Evolutionary conservation across 192 early-diverging fungal genomes (phyloP), one percentile per base, ranked within the genome.

Genomic region (Podochytrium sp.): DNA sequence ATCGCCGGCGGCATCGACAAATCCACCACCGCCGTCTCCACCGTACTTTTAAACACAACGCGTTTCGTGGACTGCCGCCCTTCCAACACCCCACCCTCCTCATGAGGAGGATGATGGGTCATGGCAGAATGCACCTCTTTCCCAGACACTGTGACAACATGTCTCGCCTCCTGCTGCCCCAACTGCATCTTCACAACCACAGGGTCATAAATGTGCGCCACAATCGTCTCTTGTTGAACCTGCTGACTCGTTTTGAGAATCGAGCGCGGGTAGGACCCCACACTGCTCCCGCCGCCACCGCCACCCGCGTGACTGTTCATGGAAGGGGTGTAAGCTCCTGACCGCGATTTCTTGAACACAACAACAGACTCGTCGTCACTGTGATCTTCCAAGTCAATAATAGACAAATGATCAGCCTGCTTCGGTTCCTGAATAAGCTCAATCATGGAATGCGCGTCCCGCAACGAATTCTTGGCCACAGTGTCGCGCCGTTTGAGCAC

Each of bases 11-110:
- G 63, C 63, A 25, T 20, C 4, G 63, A 65, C 29, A 65, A 29
- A 29, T 65, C 63, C 12, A 65, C 63, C 14, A 65, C 41, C 14
- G 63, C 63, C 63, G 33, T 47, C 7, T 65, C 63, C n/a, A 65
- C 63, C 6, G 41, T 65, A 23, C n/a, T 23, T 30, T 35, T 41
- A 32, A 65, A 65, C 20, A 65, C 6, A 1, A 65, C 63, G 6
- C 42, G 12, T 43, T 47, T 65, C 29, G 40, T 23, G 16, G 25
- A 20, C 16, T 49, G 47, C 47, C 47, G 47, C 23, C 23, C 23
- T 18, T 12, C 33, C 16, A 18, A 37, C 59, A 6, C 35, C 33
- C 59, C 30, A 38, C 37, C 59, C 16, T 10, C 59, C 30, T n/a
- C 16, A n/a, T n/a, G n/a, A n/a, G n/a, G n/a, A n/a, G n/a, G n/a